Base-by-base conservation (phyloP, 352 stramenopile species). In the Pythium dissotocum region DNA sequence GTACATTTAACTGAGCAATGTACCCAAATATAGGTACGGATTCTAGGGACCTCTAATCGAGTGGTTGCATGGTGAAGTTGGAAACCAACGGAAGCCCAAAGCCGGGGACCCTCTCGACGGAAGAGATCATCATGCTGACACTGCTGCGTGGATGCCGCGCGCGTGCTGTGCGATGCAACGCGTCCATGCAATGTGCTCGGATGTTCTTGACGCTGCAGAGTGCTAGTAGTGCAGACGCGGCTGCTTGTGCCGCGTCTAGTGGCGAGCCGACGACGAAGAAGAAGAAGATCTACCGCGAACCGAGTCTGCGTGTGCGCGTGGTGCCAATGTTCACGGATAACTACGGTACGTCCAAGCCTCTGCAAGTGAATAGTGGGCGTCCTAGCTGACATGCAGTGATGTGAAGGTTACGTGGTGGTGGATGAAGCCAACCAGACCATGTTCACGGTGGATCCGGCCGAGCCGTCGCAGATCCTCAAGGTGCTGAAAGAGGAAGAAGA, bases 281-380 rank as follows among this genome's bases (percentile, higher is more conserved):
- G 32, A 85, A 77, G 64, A 87, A 83, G 62, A 86, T 83, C 56
- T 71, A 81, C 32, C 84, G 85, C 12, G 87, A 95, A 9, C 87
- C 87, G 18, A 91, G 85, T 78, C 73, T 95, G 26, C 85, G 87
- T 52, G 87, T 95, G 44, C 83, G 87, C n/a, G 70, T 95, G 21
- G 83, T 95, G 64, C 72, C 83, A 58, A 93, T 95, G 87, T 87
- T 95, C 63, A 49, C 76, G 28, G 87, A 95, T 66, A 95, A 95
- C 71, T 95, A 95, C 53, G 87, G 86, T 91, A 8, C 18, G 26
- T 21, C 57, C 16, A 10, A 5, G 21, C 21, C 21, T 24, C 21
- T 59, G 18, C 16, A 21, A 26, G 18, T 51, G 24, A 6, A 4
- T 26, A 24, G 5, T 51, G 2, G n/a, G 5, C 26, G 14, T 5